phyloP scores from a whole-genome alignment of 148 eudicot genomes.

The Euryodendron excelsum region DNA sequence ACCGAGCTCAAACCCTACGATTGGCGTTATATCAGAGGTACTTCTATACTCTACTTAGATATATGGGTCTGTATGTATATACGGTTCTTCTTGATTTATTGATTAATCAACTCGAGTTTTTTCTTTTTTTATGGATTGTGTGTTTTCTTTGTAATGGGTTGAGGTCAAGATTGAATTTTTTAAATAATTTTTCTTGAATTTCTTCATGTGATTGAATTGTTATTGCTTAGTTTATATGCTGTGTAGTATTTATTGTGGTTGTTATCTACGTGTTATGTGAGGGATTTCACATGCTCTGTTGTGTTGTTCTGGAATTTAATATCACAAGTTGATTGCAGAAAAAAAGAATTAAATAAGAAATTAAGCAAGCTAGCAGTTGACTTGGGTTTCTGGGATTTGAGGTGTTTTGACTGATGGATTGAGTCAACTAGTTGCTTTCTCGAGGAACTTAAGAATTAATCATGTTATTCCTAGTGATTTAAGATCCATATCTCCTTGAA shows the following conservation, averaged over 20 bases:
- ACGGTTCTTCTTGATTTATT: neutral
- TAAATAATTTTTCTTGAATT: neutral
- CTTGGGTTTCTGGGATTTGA: slow-evolving; percentile 2
- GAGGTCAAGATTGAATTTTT: slow-evolving; percentile 1
- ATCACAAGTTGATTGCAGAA: neutral
- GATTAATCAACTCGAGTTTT: neutral
- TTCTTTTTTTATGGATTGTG: neutral
- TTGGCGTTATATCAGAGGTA: slow-evolving; percentile 85
- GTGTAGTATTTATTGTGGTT: neutral
- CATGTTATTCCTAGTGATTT: neutral
- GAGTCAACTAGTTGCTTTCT: slow-evolving; percentile 7
- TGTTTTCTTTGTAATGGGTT: neutral
- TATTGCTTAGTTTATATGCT: neutral
- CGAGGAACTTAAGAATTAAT: neutral
- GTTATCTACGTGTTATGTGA: neutral
- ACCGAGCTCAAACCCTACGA: slow-evolving; percentile 67
- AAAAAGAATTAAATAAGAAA: neutral
- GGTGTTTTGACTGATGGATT: slow-evolving; percentile 7
- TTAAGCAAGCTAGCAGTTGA: neutral
- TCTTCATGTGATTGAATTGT: slow-evolving; percentile 1
- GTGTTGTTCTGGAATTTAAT: neutral
- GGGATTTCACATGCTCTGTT: neutral
- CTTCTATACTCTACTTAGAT: neutral
- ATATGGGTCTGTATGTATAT: neutral
- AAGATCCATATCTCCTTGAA: neutral